These are phyloP conservation scores for Rhododendron molle DNA, from an alignment of 148 eudicot species.

Conservation along the genomic window DNA sequence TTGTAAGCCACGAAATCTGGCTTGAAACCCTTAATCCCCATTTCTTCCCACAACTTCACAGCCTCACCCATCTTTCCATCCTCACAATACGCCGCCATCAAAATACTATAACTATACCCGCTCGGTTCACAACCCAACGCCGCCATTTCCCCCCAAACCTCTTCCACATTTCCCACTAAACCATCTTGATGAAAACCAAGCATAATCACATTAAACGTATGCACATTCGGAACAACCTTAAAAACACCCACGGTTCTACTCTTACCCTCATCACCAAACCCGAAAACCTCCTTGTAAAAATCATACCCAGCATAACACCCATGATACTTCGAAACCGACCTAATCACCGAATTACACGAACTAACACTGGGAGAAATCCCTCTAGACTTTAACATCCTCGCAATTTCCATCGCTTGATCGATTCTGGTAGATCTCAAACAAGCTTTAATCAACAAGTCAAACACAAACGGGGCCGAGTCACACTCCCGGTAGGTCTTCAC, in stretches of 20 bases:
- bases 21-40: constrained; percentile 37
- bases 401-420: constrained; percentile 44
- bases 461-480: constrained; percentile 79
- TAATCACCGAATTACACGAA: constrained; percentile 48
- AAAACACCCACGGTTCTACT: background rate
- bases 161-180: constrained; percentile 47
- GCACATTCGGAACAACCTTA: constrained; percentile 34
- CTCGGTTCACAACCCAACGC: constrained; percentile 36
- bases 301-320: constrained; percentile 59
- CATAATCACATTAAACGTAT: constrained; percentile 57
- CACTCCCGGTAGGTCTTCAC: constrained; percentile 43
- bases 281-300: constrained; percentile 44
- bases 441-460: constrained; percentile 55
- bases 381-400: constrained; percentile 28
- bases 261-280: constrained; percentile 6
- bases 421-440: constrained; percentile 40
- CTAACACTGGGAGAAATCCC: constrained; percentile 22
- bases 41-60: constrained; percentile 49
- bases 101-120: constrained; percentile 42
- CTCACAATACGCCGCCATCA: constrained; percentile 62
- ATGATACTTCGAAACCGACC: constrained; percentile 19
- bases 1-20: constrained; percentile 58
- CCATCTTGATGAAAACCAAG: constrained; percentile 50
- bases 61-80: constrained; percentile 58
- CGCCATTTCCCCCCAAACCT: constrained; percentile 58